Percentiles rank a stretch among this genome's conserved stretches.
These are phyloP conservation scores for Kwoniella dejecticola DNA, from an alignment of 768 basidiomycete species.

Conservation along the genomic window DNA sequence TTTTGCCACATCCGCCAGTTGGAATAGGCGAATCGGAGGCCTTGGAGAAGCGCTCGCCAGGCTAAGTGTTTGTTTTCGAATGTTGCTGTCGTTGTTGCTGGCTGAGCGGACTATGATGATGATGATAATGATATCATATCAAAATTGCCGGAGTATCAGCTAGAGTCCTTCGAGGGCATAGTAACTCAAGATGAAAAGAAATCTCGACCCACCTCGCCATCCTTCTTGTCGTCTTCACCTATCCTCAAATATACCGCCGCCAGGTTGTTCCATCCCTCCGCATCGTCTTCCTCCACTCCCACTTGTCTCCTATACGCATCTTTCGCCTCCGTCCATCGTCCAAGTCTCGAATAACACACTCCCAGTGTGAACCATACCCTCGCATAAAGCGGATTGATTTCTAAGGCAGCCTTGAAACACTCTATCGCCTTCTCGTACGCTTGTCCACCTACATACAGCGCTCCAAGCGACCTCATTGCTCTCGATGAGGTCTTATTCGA, in stretches of 20 bases:
- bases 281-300: constrained; percentile 90
- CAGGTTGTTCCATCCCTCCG: constrained; percentile 97
- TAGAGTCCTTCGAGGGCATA: no score
- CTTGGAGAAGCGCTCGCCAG: constrained; percentile 87
- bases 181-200: no score
- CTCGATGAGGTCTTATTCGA: constrained; percentile 80
- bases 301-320: constrained; percentile 85
- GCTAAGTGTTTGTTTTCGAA: constrained; percentile 75
- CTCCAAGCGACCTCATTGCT: constrained; percentile 89
- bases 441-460: constrained; percentile 70
- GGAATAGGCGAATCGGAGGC: constrained; percentile 77
- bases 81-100: constrained; percentile 53
- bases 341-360: constrained; percentile 77
- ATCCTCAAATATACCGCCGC: constrained; percentile 91
- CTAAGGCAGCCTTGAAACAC: constrained; percentile 72
- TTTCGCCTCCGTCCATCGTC: constrained; percentile 80
- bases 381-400: constrained; percentile 83
- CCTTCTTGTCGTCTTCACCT: constrained; percentile 58
- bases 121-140: no score
- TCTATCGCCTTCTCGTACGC: constrained; percentile 67
- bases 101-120: constrained; percentile 20
- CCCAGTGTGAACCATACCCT: constrained; percentile 97
- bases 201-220: constrained; percentile 29
- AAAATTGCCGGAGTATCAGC: no score
- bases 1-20: constrained; percentile 99